Percentiles rank a stretch among this genome's conserved stretches.
Conservation (phyloP, 768 basidiomycete genomes). For the Exsudoporus frostii region DNA sequence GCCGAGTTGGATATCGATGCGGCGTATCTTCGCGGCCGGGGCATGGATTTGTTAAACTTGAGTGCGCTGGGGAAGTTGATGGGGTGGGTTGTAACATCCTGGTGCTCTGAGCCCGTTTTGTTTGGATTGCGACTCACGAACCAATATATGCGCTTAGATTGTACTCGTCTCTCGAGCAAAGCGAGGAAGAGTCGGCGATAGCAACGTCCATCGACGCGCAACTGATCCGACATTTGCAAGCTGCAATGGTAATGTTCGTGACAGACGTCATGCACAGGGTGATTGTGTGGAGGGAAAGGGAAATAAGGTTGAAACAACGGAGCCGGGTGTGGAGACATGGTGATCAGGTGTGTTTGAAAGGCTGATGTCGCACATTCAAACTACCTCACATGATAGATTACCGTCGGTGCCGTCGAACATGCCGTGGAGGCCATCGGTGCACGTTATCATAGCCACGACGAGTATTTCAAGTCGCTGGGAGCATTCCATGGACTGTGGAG, state of each 20-base stretch:
- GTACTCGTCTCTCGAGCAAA: slow-evolving; percentile 28
- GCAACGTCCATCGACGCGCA: slow-evolving; percentile 45
- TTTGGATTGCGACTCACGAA: slow-evolving; percentile 2
- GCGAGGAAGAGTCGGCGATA: slow-evolving; percentile 18
- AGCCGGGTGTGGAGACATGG: slow-evolving; percentile 58
- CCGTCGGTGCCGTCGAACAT: slow-evolving; percentile 42
- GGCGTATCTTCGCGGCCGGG: slow-evolving; percentile 38
- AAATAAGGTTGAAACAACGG: slow-evolving; percentile 51
- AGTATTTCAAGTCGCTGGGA: slow-evolving; percentile 40
- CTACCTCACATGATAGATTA: slow-evolving; percentile 36
- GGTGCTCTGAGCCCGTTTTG: slow-evolving; percentile 6
- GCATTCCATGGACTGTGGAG: slow-evolving; percentile 3
- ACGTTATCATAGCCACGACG: slow-evolving; percentile 34
- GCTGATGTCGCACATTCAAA: background rate
- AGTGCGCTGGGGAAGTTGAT: slow-evolving; percentile 36
- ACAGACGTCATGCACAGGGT: slow-evolving; percentile 48
- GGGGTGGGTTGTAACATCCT: slow-evolving; percentile 36
- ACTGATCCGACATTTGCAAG: slow-evolving; percentile 45
- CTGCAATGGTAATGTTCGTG: slow-evolving; percentile 48
- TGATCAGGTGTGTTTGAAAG: slow-evolving; percentile 36
- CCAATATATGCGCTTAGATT: slow-evolving; percentile 16
- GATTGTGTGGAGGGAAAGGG: slow-evolving; percentile 57
- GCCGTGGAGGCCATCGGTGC: slow-evolving; percentile 49
- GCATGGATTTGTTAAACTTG: slow-evolving; percentile 43
- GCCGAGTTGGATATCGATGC: slow-evolving; percentile 44